Evolutionary conservation across 257 asterid species (phyloP).

Genomic region (Mitragyna speciosa): DNA sequence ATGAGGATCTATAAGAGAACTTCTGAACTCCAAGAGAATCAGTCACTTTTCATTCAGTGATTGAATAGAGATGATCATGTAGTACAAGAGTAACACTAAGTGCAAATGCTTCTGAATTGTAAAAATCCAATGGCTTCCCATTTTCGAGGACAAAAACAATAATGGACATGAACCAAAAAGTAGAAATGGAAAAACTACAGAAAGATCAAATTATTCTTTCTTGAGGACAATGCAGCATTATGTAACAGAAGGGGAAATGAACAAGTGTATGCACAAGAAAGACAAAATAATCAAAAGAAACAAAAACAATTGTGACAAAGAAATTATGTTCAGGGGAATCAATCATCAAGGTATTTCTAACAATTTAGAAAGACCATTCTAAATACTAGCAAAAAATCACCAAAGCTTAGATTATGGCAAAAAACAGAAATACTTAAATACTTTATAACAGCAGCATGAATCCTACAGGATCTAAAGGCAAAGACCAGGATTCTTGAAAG

Average conservation of each 20-base stretch:
- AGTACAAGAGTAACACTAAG: conserved; percentile 36
- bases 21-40: conserved; percentile 64
- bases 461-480: background rate
- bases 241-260: background rate
- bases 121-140: conserved; percentile 40
- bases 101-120: conserved; percentile 28
- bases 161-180: conserved; percentile 14
- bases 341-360: background rate
- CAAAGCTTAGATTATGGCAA: background rate
- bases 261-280: background rate
- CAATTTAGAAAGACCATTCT: no score
- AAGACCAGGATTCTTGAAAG: background rate
- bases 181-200: background rate
- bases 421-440: background rate
- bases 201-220: background rate
- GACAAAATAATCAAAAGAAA: background rate
- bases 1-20: conserved; percentile 49
- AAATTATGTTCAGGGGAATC: background rate
- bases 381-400: background rate
- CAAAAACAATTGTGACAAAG: background rate
- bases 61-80: conserved; percentile 38
- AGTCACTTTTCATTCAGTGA: conserved; percentile 64
- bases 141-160: conserved; percentile 23
- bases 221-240: no score
- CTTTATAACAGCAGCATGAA: background rate